phyloP scores from a whole-genome alignment of 1,284 basidiomycete species.

The Somion occarium region DNA sequence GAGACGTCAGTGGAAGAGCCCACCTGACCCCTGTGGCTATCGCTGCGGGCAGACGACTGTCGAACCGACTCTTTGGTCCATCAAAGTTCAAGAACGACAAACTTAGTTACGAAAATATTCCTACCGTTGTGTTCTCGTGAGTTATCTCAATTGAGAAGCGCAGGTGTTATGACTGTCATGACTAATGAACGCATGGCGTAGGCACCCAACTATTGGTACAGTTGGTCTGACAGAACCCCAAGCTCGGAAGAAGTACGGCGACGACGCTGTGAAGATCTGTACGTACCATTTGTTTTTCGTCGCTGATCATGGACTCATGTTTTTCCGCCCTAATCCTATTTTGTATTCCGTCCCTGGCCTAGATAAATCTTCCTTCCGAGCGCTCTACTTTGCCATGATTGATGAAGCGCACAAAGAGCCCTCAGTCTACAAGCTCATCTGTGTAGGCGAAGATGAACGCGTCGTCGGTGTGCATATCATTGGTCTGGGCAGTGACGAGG shows the following conservation, averaged over 20 bases:
- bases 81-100: constrained; percentile 84
- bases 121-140: constrained; percentile 92
- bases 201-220: constrained; percentile 89
- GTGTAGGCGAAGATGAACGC: constrained; percentile 83
- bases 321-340: constrained; percentile 50
- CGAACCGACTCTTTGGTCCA: constrained; percentile 89
- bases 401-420: constrained; percentile 88
- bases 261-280: constrained; percentile 88
- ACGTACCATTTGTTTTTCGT: constrained; percentile 27
- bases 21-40: constrained; percentile 98
- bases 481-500: constrained; percentile 87
- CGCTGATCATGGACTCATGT: constrained; percentile 2
- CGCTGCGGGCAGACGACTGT: constrained; percentile 86
- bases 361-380: constrained; percentile 78
- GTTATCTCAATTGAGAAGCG: constrained; percentile 25
- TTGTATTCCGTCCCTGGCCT: constrained; percentile 5
- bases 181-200: constrained; percentile 23
- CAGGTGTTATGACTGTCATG: background rate
- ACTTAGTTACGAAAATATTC: constrained; percentile 87
- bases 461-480: constrained; percentile 95
- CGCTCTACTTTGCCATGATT: constrained; percentile 87
- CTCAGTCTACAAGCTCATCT: constrained; percentile 89
- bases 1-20: constrained; percentile 91
- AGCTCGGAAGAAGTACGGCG: constrained; percentile 84
- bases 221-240: constrained; percentile 91